Evolutionary conservation across 345 rosid genomes (phyloP).

Genomic region (Corchorus capsularis): DNA sequence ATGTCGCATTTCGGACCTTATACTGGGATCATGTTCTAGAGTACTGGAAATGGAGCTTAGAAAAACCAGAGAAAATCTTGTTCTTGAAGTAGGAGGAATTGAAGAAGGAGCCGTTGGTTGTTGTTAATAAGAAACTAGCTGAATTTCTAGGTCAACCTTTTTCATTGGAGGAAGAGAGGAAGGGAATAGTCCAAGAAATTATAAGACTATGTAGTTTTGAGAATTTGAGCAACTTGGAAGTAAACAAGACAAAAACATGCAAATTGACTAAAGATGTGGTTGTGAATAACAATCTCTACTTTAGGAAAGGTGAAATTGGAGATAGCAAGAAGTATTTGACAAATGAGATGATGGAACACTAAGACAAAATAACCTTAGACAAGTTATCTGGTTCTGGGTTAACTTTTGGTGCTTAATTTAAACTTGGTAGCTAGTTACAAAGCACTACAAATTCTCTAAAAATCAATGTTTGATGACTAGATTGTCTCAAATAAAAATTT

Average conservation of each 20-base stretch:
- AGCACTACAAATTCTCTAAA: too few relatives aligned
- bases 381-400: constrained; percentile 34
- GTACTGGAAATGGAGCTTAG: constrained; percentile 19
- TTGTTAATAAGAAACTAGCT: constrained; percentile 30
- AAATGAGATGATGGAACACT: constrained; percentile 22
- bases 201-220: constrained; percentile 34
- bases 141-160: constrained; percentile 27
- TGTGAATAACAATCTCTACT: constrained; percentile 22
- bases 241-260: constrained; percentile 29
- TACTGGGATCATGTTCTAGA: constrained; percentile 22
- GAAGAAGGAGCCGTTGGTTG: constrained; percentile 10
- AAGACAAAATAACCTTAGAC: constrained; percentile 4
- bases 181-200: constrained; percentile 26
- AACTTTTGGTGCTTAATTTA: too few relatives aligned
- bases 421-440: too few relatives aligned
- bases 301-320: constrained; percentile 38
- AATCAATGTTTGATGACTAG: too few relatives aligned
- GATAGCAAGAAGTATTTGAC: constrained; percentile 36
- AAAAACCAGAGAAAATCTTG: constrained; percentile 1
- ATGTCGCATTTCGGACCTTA: constrained; percentile 14
- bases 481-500: too few relatives aligned
- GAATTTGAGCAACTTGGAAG: constrained; percentile 38
- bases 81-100: constrained; percentile 18
- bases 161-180: constrained; percentile 26
- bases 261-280: neutral